Evolutionary conservation across 257 asterid genomes (phyloP).

Genomic region (Solanum etuberosum): DNA sequence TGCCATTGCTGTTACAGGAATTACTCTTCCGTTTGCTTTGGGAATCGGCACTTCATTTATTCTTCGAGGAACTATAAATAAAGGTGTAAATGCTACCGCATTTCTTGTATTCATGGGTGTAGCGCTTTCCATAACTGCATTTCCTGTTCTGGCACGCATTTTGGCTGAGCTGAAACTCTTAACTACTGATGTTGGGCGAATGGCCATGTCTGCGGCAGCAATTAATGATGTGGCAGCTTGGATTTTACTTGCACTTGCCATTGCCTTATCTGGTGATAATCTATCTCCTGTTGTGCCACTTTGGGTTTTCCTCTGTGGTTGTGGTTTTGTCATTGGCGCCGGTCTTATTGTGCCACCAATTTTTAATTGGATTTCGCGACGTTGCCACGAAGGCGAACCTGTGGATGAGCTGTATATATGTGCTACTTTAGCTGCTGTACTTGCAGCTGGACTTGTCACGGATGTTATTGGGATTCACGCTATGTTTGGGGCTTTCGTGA

Average conservation of each 20-base stretch:
- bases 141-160: constrained; percentile 80
- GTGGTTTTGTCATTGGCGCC: constrained; percentile 32
- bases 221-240: constrained; percentile 84
- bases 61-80: constrained; percentile 34
- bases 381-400: constrained; percentile 63
- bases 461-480: constrained; percentile 82
- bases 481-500: constrained; percentile 76
- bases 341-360: constrained; percentile 29
- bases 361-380: constrained; percentile 50
- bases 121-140: constrained; percentile 80
- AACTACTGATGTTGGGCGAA: constrained; percentile 63
- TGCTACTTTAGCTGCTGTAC: constrained; percentile 49
- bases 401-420: constrained; percentile 63
- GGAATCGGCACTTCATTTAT: constrained; percentile 66
- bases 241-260: constrained; percentile 71
- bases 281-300: constrained; percentile 39
- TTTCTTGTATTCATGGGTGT: constrained; percentile 82
- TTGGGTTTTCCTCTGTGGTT: constrained; percentile 63
- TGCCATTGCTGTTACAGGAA: constrained; percentile 67
- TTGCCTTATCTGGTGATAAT: constrained; percentile 55
- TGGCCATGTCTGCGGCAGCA: constrained; percentile 93
- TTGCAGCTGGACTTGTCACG: constrained; percentile 64
- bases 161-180: constrained; percentile 72
- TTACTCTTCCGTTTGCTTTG: constrained; percentile 50
- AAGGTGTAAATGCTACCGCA: constrained; percentile 30